Evolutionary conservation across 2,329 filamentous ascomycete genomes (phyloP), one percentile per base, ranked within the genome.

Genomic region (Pseudogymnoascus sp.): DNA sequence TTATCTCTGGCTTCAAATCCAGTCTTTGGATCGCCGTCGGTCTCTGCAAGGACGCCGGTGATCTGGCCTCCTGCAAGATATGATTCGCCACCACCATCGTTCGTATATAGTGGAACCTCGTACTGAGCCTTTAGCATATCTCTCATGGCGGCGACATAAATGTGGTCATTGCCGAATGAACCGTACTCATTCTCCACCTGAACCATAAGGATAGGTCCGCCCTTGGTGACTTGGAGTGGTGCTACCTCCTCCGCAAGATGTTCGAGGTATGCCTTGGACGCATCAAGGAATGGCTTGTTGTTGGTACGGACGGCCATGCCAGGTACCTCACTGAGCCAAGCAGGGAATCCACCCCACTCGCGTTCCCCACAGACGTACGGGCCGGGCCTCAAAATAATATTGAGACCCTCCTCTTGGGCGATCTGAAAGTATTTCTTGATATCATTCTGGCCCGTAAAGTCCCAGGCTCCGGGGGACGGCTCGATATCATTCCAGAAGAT

Each of bases 161-260:
- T 67, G 62, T 80, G 77, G 63, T 82, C 74, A 4, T 71, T 71
- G 14, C 77, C 80, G 54, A 77, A 81, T 21, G 75, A 79, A 0
- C 80, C 80, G 63, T 82, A 83, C 66, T 82, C 80, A 62, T 82
- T 83, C 66, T 83, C 80, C 11, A 81, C 74, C 64, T 83, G 78
- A 36, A 75, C 76, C 31, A 81, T 72, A 47, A 81, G 78, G 12
- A 82, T 75, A 0, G 79, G 77, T 1, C 79, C 79, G 0, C 77
- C 77, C 4, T 77, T 75, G 0, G 77, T 80, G 59, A 79, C 76
- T 65, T 78, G 74, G 60, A 81, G 78, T 39, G 73, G 73, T 1
- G 73, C 74, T 51, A 82, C 77, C 36, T 80, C 78, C 14, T 75
- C 70, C 11, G 76, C 78, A 16, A 81, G 73, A 63, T 75, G 68